Percentiles rank a stretch among this genome's conserved stretches.
phyloP scores from a whole-genome alignment of 768 basidiomycete genomes.

The Cystobasidiopsis lactophilus region DNA sequence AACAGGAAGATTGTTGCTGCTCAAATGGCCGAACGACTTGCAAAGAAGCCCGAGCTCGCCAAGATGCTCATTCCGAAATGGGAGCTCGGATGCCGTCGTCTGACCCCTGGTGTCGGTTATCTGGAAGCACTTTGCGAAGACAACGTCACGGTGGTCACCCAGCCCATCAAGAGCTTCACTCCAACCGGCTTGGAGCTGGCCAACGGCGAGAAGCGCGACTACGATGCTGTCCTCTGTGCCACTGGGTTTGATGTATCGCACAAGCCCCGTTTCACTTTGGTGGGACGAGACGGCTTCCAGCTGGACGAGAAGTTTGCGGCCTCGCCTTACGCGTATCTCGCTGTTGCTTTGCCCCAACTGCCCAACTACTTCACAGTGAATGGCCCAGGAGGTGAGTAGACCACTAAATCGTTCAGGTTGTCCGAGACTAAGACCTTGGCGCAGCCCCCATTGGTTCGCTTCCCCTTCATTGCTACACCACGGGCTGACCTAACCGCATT shows the following conservation, averaged over 20 bases:
- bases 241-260: slow-evolving; percentile 14
- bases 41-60: not conserved
- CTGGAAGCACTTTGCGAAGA: slow-evolving; percentile 7
- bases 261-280: slow-evolving; percentile 6
- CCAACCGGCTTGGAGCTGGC: slow-evolving; percentile 4
- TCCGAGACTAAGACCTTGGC: slow-evolving; percentile 1
- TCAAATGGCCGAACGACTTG: slow-evolving; percentile 5
- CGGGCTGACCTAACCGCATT: not conserved
- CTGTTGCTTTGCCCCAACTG: slow-evolving; percentile 6
- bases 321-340: slow-evolving; percentile 7
- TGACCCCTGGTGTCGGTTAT: slow-evolving; percentile 10
- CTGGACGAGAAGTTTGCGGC: slow-evolving; percentile 6
- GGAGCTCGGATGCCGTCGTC: slow-evolving; percentile 5
- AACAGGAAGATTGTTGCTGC: not conserved
- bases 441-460: not conserved
- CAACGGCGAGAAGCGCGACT: slow-evolving; percentile 9
- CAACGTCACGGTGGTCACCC: slow-evolving; percentile 6
- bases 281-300: slow-evolving; percentile 5
- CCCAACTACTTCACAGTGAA: slow-evolving; percentile 10
- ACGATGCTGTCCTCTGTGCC: slow-evolving; percentile 13
- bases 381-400: too few species aligned
- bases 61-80: slow-evolving; percentile 10
- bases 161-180: slow-evolving; percentile 3
- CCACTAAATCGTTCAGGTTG: too few species aligned
- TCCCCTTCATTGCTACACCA: not conserved